Percentiles rank a stretch among this genome's conserved stretches.
These are phyloP conservation scores for Hypoxylon sp. DNA, from an alignment of 2,329 filamentous ascomycete species.

Conservation along the genomic window DNA sequence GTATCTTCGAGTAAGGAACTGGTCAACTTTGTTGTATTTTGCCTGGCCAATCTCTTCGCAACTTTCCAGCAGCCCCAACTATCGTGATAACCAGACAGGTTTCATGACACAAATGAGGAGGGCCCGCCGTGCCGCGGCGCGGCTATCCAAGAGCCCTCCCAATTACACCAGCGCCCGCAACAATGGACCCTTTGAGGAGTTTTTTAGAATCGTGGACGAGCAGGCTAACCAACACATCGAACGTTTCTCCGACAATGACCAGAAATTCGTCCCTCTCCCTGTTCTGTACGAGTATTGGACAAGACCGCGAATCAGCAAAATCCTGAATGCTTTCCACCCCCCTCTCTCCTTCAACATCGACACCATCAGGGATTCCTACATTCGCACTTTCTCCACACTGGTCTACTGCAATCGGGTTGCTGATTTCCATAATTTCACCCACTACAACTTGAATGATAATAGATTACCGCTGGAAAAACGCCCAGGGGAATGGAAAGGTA, in stretches of 20 bases:
- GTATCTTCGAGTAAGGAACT: background rate
- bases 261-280: constrained; percentile 21
- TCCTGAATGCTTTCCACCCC: constrained; percentile 23
- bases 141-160: background rate
- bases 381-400: constrained; percentile 39
- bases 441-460: constrained; percentile 29
- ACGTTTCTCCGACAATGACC: constrained; percentile 20
- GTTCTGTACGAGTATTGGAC: constrained; percentile 33
- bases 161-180: background rate
- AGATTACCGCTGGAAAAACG: constrained; percentile 24
- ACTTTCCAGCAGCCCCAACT: background rate
- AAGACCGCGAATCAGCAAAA: constrained; percentile 8
- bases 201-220: constrained; percentile 17
- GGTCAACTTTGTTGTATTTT: background rate
- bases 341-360: constrained; percentile 21
- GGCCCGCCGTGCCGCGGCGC: constrained; percentile 3
- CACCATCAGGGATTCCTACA: constrained; percentile 24
- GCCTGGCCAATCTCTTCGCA: background rate
- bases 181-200: constrained; percentile 20
- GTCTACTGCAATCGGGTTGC: constrained; percentile 26
- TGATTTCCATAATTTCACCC: constrained; percentile 23
- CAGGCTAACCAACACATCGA: constrained; percentile 12
- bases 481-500: constrained; percentile 18
- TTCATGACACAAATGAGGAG: background rate
- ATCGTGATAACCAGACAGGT: background rate